Evolutionary conservation across 768 basidiomycete genomes (phyloP).

Genomic region (Pulveroboletus sp.): DNA sequence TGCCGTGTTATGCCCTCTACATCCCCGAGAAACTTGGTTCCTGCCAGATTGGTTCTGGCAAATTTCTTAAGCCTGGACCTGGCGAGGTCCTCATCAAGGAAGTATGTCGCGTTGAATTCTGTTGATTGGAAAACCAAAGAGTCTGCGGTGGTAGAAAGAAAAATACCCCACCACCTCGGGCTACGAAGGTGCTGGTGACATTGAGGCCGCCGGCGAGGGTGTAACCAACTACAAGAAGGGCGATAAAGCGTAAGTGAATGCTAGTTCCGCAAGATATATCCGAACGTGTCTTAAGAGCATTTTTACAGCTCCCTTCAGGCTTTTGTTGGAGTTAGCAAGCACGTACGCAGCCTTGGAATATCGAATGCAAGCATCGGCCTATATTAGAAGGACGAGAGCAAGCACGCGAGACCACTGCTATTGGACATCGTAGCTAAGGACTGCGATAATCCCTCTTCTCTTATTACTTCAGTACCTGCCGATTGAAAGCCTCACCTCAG

Average conservation of each 20-base stretch:
- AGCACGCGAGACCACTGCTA: no score
- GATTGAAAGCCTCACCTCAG: no score
- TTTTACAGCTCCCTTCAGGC: background rate
- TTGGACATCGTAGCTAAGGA: no score
- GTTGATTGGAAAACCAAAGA: slow-evolving; percentile 29
- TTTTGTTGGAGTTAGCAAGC: no score
- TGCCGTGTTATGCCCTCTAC: background rate
- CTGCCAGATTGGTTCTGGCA: background rate
- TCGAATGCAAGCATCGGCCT: no score
- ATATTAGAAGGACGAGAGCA: no score
- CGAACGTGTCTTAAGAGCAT: background rate
- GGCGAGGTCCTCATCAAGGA: slow-evolving; percentile 40
- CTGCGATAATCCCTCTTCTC: no score
- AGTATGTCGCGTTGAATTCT: slow-evolving; percentile 39
- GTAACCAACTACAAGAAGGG: slow-evolving; percentile 3
- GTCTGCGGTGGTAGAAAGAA: slow-evolving; percentile 12
- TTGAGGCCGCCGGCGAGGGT: slow-evolving; percentile 31
- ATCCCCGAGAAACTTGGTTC: background rate
- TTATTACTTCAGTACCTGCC: no score
- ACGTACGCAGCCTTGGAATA: no score
- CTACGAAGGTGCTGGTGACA: slow-evolving; percentile 33
- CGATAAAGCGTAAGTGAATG: slow-evolving; percentile 29
- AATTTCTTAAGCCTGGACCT: slow-evolving; percentile 31
- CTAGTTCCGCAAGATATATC: background rate
- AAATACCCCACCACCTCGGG: slow-evolving; percentile 34